phyloP scores from a whole-genome alignment of 2,329 filamentous ascomycete species.

The Beauveria sp. region DNA sequence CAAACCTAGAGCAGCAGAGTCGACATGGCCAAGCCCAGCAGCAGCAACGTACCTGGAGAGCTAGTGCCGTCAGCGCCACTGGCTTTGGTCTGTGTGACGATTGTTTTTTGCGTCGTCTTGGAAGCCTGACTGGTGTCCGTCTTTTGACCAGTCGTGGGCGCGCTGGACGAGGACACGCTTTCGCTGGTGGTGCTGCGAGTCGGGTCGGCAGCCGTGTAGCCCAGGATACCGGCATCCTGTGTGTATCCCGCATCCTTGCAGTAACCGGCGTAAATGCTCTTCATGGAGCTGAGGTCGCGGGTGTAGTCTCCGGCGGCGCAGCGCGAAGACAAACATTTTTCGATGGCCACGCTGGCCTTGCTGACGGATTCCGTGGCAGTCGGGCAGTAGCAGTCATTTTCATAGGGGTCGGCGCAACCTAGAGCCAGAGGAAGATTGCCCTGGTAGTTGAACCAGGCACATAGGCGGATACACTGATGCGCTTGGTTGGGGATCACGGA shows the following conservation, averaged over 20 bases:
- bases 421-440: constrained; percentile 17
- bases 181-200: constrained; percentile 9
- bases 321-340: constrained; percentile 15
- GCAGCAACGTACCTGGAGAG: constrained; percentile 22
- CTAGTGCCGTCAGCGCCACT: constrained; percentile 16
- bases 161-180: background rate
- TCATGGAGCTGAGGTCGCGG: constrained; percentile 19
- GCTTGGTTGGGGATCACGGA: constrained; percentile 1
- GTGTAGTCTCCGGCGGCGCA: constrained; percentile 18
- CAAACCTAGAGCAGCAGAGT: constrained; percentile 5
- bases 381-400: constrained; percentile 21
- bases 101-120: constrained; percentile 17
- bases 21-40: constrained; percentile 14
- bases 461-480: background rate
- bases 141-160: constrained; percentile 6
- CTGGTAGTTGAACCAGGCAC: constrained; percentile 3
- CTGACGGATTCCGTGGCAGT: constrained; percentile 16
- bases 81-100: constrained; percentile 20
- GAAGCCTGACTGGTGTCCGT: constrained; percentile 13
- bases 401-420: constrained; percentile 18
- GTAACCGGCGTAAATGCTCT: constrained; percentile 20
- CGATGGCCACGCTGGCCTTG: constrained; percentile 16
- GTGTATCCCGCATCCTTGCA: constrained; percentile 21
- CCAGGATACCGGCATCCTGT: constrained; percentile 17
- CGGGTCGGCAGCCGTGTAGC: constrained; percentile 19